Evolutionary conservation across 345 rosid species (phyloP).

Genomic region (Pistacia vera): DNA sequence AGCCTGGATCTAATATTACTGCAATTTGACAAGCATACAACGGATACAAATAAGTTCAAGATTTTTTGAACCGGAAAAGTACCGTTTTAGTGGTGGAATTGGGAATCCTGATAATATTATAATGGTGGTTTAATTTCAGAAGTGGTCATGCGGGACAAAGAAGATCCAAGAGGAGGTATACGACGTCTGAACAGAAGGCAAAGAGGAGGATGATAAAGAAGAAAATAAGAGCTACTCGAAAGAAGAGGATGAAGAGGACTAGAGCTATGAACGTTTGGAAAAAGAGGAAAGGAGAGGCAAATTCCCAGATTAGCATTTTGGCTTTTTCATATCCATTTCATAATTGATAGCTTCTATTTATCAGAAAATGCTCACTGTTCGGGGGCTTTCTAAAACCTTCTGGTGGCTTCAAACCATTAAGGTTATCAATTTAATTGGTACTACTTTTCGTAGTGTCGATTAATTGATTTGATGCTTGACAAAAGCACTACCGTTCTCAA

Average conservation of each 20-base stretch:
- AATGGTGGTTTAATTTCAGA: neutral
- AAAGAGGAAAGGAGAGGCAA: slow-evolving; percentile 27
- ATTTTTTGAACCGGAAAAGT: neutral
- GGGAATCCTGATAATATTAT: neutral
- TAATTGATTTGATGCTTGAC: too few species aligned
- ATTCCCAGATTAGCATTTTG: slow-evolving; percentile 20
- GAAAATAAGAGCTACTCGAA: slow-evolving; percentile 21
- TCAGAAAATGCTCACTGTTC: too few species aligned
- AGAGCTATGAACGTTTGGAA: slow-evolving; percentile 28
- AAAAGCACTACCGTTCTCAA: too few species aligned
- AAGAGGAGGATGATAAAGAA: slow-evolving; percentile 31
- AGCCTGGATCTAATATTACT: too few species aligned
- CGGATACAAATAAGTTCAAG: too few species aligned
- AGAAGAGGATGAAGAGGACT: slow-evolving; percentile 24
- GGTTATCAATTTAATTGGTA: too few species aligned
- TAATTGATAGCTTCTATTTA: too few species aligned
- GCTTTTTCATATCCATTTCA: neutral
- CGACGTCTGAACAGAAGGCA: slow-evolving; percentile 37
- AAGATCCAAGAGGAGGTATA: slow-evolving; percentile 31
- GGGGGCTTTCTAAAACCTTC: too few species aligned
- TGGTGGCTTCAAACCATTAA: too few species aligned
- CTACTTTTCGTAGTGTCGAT: too few species aligned
- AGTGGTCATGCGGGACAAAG: neutral
- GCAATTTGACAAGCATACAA: too few species aligned
- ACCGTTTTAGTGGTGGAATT: neutral